Base-by-base conservation (phyloP, 78 protist species). In the Speleostelium caveatum region DNA sequence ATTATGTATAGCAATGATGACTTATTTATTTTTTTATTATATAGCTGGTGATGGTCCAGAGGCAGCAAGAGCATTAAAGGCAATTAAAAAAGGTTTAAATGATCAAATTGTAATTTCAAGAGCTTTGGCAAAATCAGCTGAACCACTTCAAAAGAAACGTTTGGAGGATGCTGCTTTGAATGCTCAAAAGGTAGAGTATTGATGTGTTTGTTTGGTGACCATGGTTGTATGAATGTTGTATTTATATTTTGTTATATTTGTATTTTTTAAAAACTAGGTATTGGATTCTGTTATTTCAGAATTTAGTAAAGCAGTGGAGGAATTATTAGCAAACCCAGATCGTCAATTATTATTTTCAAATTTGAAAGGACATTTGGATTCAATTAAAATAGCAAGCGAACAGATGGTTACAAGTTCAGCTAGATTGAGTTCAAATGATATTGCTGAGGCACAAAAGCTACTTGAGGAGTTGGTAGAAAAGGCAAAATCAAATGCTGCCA, bases 11-110 rank as follows among this genome's bases (percentile, higher is more conserved):
- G n/a, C n/a, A n/a, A n/a, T n/a, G n/a, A n/a, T 39, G 19, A 35
- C 8, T 38, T 39, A 33, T 19, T 39, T n/a, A 21, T 39, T 66
- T 24, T 63, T 63, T 39, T 53, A 38, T 7, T 14, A 58, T 0
- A 24, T 76, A 78, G 91, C 91, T 59, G 91, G 91, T 19, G 91
- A 83, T 83, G 91, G 91, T n/a, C 59, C 63, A 33, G 91, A 83
- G 42, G 91, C 91, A 30, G 45, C 77, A 7, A 55, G 91, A 59
- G 91, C 91, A 58, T 41, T 83, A 32, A 83, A 83, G 33, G 91
- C 91, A 12, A 83, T 83, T 28, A 83, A 83, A 39, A 83, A 83
- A 61, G 77, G 79, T 32, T 69, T 83, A 28, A 69, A 61, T 38
- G 91, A 83, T 69, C 80, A 83, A 58, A 83, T 83, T 71, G 79